Evolutionary conservation across 768 basidiomycete genomes (phyloP).

Genomic region (Kondoa subrosea): DNA sequence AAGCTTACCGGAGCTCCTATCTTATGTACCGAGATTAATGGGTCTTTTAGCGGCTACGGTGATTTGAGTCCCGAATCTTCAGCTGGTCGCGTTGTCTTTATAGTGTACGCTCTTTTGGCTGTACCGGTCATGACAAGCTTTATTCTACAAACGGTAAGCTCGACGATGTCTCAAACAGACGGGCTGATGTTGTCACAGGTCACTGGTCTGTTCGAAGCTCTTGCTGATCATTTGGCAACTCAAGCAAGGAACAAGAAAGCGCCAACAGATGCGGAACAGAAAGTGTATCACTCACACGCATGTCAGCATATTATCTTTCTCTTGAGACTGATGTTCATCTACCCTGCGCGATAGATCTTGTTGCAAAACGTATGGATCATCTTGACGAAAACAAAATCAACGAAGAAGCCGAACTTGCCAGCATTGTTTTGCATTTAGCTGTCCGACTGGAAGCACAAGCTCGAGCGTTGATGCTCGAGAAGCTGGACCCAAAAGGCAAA

Average conservation of each 20-base stretch:
- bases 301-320: neutral
- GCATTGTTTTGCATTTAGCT: neutral
- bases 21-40: neutral
- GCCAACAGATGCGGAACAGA: neutral
- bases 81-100: conserved; percentile 11
- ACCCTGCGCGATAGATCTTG: neutral
- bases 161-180: neutral
- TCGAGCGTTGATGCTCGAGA: neutral
- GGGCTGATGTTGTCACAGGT: neutral
- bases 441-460: neutral
- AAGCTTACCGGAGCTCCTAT: too few relatives aligned
- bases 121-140: neutral
- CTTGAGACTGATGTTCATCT: neutral
- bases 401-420: neutral
- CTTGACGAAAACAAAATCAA: neutral
- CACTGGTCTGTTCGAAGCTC: neutral
- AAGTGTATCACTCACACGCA: neutral
- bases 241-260: neutral
- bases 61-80: conserved; percentile 9
- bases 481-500: neutral
- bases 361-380: neutral
- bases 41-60: neutral
- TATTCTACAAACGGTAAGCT: neutral
- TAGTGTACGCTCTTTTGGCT: conserved; percentile 12
- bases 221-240: neutral